These are phyloP conservation scores for Pisolithus albus DNA, from an alignment of 768 basidiomycete genomes.

Conservation along the genomic window DNA sequence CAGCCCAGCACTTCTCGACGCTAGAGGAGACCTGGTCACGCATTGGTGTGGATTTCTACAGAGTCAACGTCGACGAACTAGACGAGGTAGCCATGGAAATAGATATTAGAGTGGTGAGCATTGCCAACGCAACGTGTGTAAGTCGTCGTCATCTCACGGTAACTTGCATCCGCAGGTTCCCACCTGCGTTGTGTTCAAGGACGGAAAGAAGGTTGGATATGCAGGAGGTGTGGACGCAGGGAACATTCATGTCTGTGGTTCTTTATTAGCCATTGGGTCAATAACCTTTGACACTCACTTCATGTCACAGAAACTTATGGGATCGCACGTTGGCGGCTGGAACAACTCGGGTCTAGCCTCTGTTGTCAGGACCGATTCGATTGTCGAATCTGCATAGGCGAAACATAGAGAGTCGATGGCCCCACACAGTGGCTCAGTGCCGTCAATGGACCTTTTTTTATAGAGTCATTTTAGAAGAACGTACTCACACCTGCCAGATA, in stretches of 20 bases:
- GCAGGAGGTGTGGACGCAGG: constrained; percentile 21
- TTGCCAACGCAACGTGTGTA: not conserved
- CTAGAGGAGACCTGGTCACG: constrained; percentile 19
- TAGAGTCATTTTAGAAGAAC: too few species aligned
- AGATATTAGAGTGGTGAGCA: constrained; percentile 53
- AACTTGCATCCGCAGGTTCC: constrained; percentile 11
- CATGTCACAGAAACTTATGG: constrained; percentile 15
- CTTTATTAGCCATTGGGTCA: not conserved
- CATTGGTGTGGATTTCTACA: constrained; percentile 52
- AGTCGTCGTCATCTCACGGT: too few species aligned
- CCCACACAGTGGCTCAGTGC: too few species aligned
- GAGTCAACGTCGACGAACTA: constrained; percentile 65
- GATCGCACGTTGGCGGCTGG: constrained; percentile 11
- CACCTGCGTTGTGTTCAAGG: constrained; percentile 25
- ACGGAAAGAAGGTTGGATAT: constrained; percentile 21
- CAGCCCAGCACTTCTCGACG: constrained; percentile 10
- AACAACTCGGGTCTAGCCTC: not conserved
- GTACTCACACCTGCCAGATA: too few species aligned
- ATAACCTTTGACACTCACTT: not conserved
- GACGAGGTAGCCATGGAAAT: constrained; percentile 48
- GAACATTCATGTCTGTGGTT: constrained; percentile 20
- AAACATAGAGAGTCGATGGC: not conserved
- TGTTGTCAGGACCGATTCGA: not conserved
- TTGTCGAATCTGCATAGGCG: not conserved
- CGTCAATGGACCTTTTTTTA: too few species aligned